Evolutionary conservation across 2,329 filamentous ascomycete species (phyloP).

Genomic region (Aspergillus aculeatinus): DNA sequence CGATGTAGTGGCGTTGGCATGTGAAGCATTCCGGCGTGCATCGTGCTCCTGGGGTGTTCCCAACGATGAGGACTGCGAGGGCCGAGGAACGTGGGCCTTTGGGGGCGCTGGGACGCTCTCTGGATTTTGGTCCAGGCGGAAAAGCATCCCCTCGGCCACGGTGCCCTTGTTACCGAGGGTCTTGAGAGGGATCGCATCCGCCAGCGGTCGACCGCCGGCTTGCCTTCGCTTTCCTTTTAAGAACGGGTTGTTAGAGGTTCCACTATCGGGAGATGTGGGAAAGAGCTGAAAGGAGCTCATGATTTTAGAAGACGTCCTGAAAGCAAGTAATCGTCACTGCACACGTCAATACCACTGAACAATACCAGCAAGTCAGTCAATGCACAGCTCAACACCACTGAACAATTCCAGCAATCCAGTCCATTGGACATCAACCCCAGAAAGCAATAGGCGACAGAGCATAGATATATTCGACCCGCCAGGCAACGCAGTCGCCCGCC

Average conservation of each 20-base stretch:
- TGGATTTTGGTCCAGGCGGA: constrained; percentile 41
- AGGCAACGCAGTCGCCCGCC: background rate
- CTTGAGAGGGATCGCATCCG: constrained; percentile 30
- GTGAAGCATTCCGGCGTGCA: constrained; percentile 19
- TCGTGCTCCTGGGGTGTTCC: constrained; percentile 14
- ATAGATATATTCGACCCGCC: background rate
- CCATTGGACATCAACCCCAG: background rate
- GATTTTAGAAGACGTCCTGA: no score
- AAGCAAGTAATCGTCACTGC: no score
- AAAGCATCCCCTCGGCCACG: constrained; percentile 37
- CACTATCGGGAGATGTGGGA: constrained; percentile 34
- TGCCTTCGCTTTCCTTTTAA: constrained; percentile 29
- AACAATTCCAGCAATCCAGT: no score
- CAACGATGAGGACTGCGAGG: constrained; percentile 18
- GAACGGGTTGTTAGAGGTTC: constrained; percentile 35
- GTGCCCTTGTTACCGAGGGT: constrained; percentile 30
- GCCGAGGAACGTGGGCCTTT: constrained; percentile 19
- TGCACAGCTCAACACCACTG: no score
- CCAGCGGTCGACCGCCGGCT: constrained; percentile 17
- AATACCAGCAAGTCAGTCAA: no score
- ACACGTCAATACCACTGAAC: no score
- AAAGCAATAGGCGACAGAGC: background rate
- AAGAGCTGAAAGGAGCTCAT: constrained; percentile 45
- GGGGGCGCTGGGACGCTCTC: constrained; percentile 29
- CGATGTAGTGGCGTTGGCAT: constrained; percentile 3